Base-by-base conservation (phyloP, 2,329 filamentous ascomycete species). In the Chrysoporthe austroafricana region DNA sequence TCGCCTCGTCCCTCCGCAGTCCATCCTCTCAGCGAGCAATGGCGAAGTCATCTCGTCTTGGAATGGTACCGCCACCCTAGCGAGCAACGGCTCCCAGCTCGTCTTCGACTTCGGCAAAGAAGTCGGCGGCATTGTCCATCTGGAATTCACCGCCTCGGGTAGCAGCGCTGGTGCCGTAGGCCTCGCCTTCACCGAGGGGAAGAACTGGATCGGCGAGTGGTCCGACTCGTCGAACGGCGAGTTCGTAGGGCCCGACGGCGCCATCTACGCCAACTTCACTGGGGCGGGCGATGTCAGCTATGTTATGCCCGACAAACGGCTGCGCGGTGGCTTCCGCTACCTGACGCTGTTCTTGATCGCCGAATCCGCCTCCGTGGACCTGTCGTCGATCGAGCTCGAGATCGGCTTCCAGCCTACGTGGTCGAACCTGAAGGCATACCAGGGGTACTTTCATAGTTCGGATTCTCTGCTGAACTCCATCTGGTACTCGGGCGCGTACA, bases 31-130 rank as follows among this genome's bases (percentile, higher is more conserved):
- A 3, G 73, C 77, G 1, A 72, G 72, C 4, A 79, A 73, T 65
- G 77, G 72, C 59, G 74, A 70, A 48, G 68, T 67, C 64, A 77
- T 77, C 73, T 74, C 74, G 5, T 42, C 70, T 52, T 78, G 79
- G 73, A 66, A 75, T 6, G 71, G 69, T 36, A 50, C 65, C 0
- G 66, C 70, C 3, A 54, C 62, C 1, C 70, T 77, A 2, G 61
- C 32, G 11, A 79, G 80, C 13, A 86, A 87, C 72, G 84, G 82
- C 13, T 85, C 83, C 3, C 78, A 80, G n/a, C 74, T 86, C 1
- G 82, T 88, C 1, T 86, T 87, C 66, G 86, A 89, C 74, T 89
- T 89, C 73, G 86, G 85, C 4, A 78, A 81, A 34, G 85, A 88
- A 73, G 85, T 88, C 5, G 86, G 86, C 48, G 86, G 86, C 5